Conservation (phyloP, 2,329 filamentous ascomycete genomes). For the Fusarium annulatum region DNA sequence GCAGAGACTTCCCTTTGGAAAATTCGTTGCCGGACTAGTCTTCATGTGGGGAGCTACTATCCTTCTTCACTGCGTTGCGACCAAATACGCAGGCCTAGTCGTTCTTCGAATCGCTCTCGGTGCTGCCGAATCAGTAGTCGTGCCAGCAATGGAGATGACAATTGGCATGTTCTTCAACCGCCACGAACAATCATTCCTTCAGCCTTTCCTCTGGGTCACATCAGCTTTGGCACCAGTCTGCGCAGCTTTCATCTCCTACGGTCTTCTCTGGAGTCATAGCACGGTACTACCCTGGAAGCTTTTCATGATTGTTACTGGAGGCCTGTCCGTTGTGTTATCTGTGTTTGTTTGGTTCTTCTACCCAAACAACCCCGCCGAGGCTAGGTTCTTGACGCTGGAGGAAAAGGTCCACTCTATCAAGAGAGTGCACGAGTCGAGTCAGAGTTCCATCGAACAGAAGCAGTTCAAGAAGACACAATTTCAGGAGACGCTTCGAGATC, state of each 20-base stretch:
- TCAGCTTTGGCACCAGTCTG: constrained; percentile 50
- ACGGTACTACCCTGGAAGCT: constrained; percentile 51
- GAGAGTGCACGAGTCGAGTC: constrained; percentile 47
- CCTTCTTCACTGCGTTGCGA: constrained; percentile 53
- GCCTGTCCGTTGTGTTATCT: constrained; percentile 49
- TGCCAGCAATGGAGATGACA: constrained; percentile 55
- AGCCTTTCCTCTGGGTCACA: constrained; percentile 50
- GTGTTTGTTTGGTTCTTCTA: constrained; percentile 51
- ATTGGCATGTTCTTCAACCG: constrained; percentile 55
- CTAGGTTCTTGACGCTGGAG: constrained; percentile 53
- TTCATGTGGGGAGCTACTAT: constrained; percentile 52
- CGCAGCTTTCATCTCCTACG: constrained; percentile 55
- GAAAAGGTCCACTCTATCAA: constrained; percentile 54
- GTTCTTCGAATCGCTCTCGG: constrained; percentile 52
- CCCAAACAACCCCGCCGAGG: constrained; percentile 53
- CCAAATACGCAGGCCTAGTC: constrained; percentile 50
- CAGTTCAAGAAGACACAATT: constrained; percentile 49
- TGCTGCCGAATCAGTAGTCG: constrained; percentile 50
- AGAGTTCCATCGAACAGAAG: constrained; percentile 53
- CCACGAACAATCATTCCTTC: constrained; percentile 49
- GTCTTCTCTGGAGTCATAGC: constrained; percentile 51
- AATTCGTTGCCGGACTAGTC: constrained; percentile 48
- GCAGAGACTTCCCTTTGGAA: constrained; percentile 52
- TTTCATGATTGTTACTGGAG: constrained; percentile 54
- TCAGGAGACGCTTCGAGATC: constrained; percentile 44